Conservation (phyloP, 768 basidiomycete species). For the Lactifluus subvellereus region DNA sequence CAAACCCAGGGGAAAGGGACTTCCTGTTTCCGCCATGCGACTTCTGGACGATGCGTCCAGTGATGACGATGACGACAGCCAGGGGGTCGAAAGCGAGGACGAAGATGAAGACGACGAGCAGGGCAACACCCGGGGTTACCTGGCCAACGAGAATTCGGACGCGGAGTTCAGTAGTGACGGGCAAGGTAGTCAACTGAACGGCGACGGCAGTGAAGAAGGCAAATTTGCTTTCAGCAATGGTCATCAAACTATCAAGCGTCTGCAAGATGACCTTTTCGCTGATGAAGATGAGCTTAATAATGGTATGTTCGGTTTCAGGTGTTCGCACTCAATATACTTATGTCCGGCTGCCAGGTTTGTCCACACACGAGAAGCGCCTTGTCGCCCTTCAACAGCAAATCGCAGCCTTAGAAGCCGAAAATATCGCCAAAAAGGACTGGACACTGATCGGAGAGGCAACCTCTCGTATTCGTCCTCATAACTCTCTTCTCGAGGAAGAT, state of each 20-base stretch:
- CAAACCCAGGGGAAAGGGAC: conserved; percentile 61
- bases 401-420: conserved; percentile 72
- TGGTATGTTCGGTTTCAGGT: conserved; percentile 16
- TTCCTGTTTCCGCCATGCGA: conserved; percentile 41
- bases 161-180: conserved; percentile 19
- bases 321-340: neutral
- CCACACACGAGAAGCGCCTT: conserved; percentile 77
- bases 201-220: conserved; percentile 25
- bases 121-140: neutral
- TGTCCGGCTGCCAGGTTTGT: conserved; percentile 43
- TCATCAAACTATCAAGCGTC: conserved; percentile 52
- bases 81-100: conserved; percentile 24
- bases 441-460: conserved; percentile 86
- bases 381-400: conserved; percentile 74
- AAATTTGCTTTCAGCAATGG: conserved; percentile 30
- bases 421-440: conserved; percentile 89
- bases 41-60: conserved; percentile 39
- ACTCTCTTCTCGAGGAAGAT: conserved; percentile 89
- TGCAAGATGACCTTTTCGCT: conserved; percentile 76
- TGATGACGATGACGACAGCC: conserved; percentile 32
- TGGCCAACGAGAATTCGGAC: conserved; percentile 26
- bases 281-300: conserved; percentile 52
- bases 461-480: conserved; percentile 76
- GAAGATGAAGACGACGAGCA: conserved; percentile 23
- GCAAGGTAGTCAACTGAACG: conserved; percentile 18